These are phyloP conservation scores for Mortierella hygrophila DNA, from an alignment of 192 early-diverging fungal species.

Conservation along the genomic window DNA sequence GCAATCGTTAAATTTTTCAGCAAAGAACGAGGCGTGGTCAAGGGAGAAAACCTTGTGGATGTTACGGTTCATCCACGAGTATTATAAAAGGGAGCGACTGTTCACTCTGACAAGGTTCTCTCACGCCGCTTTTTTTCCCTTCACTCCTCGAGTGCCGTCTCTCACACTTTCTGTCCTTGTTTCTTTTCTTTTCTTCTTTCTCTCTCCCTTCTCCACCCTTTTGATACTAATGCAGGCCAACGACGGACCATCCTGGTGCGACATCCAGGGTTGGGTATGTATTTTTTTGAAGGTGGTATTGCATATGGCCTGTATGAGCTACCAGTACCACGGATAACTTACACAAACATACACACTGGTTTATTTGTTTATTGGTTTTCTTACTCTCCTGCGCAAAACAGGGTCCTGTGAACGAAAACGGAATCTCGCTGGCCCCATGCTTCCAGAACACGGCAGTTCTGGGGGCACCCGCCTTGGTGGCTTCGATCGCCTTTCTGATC, in stretches of 20 bases:
- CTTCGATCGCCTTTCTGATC: conserved; percentile 7
- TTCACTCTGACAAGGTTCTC: neutral
- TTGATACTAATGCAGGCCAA: neutral
- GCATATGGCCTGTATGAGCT: no score
- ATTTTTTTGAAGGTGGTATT: neutral
- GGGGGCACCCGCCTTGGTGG: conserved; percentile 15
- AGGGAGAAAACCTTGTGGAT: neutral
- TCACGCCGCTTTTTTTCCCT: neutral
- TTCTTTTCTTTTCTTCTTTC: neutral
- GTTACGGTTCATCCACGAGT: neutral
- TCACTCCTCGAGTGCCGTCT: neutral
- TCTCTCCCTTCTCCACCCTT: neutral
- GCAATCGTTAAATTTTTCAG: neutral
- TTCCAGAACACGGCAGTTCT: conserved; percentile 26
- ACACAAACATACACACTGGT: neutral
- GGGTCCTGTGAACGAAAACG: conserved; percentile 30
- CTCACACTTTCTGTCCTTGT: neutral
- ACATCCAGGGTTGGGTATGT: conserved; percentile 35
- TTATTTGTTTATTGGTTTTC: neutral
- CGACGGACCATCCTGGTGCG: conserved; percentile 29
- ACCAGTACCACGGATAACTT: neutral
- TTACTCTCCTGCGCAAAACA: neutral
- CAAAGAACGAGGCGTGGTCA: neutral
- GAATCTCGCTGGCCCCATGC: conserved; percentile 23
- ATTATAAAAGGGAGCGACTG: neutral